Percentiles rank a stretch among this genome's conserved stretches.
Conservation (phyloP, 768 basidiomycete genomes). For the Kwoniella mangroviensis region DNA sequence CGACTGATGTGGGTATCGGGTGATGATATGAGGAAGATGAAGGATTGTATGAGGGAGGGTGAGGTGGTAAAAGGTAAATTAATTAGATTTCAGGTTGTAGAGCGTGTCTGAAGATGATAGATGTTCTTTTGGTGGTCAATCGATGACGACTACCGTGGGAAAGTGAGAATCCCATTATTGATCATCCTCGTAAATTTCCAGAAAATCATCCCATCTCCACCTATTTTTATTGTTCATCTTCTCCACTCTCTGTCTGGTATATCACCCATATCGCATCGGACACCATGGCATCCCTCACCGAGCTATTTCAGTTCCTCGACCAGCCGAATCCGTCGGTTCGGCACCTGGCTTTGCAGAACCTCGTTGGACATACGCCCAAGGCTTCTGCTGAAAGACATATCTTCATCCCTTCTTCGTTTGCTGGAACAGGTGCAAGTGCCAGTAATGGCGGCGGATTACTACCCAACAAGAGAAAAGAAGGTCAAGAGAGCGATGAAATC, state of each 20-base stretch:
- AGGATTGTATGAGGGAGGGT: not conserved
- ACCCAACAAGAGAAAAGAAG: slow-evolving; percentile 35
- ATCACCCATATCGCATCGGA: no score
- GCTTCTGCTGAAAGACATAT: slow-evolving; percentile 73
- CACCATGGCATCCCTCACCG: slow-evolving; percentile 53
- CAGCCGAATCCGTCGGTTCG: slow-evolving; percentile 87
- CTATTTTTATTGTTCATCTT: no score
- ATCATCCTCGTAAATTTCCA: slow-evolving; percentile 3
- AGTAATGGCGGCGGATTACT: slow-evolving; percentile 26
- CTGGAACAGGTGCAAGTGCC: slow-evolving; percentile 9
- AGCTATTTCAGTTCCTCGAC: slow-evolving; percentile 83
- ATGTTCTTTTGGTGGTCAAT: not conserved
- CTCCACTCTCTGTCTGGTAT: no score
- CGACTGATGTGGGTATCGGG: no score
- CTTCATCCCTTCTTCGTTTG: slow-evolving; percentile 65
- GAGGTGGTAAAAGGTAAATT: slow-evolving; percentile 2
- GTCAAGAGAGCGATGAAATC: slow-evolving; percentile 63
- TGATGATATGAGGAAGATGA: not conserved
- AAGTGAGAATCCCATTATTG: not conserved
- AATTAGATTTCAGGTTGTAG: not conserved
- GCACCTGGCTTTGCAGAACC: slow-evolving; percentile 80
- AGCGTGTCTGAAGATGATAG: not conserved
- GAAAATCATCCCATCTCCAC: slow-evolving; percentile 2
- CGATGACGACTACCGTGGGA: slow-evolving; percentile 15
- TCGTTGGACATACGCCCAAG: slow-evolving; percentile 77